Base-by-base conservation (phyloP, 306 rosid genomes). In the Rosa chinensis region DNA sequence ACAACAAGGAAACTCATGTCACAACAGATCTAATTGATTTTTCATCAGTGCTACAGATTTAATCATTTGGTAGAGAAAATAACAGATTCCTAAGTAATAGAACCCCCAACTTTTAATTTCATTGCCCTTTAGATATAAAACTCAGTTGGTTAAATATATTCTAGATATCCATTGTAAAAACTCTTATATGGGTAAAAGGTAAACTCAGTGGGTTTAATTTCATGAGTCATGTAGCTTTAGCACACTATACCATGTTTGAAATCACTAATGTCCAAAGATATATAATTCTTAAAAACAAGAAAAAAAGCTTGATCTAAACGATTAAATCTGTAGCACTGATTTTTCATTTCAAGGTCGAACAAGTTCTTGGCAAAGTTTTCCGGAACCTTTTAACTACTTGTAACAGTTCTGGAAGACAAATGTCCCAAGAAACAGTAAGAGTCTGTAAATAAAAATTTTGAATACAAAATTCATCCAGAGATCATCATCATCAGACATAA, bases 1-100 rank as follows among this genome's bases (percentile, higher is more conserved):
- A 50, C 73, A 49, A 77, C 68, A 75, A 48, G 48, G 58, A 59
- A 58, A 70, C 74, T 32, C 78, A 74, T 61, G 2, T 72, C 9
- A 35, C 44, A 48, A 48, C 7, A 12, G 8, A 28, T 48, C 43
- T 23, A 56, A 21, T 2, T 6, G 8, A 11, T 55, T 13, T 71
- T 53, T 55, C 0, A 40, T 7, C 21, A 58, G 42, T 23, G 11
- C 69, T 21, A 42, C 14, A 58, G 67, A 73, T 73, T 42, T 18
- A 35, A 72, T 35, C 42, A 42, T 40, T 73, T 5, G 64, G 35
- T 53, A 53, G 6, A 12, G 37, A 43, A 73, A 72, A 47, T 9
- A 55, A 37, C 35, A 58, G 14, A 42, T 6, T 44, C 13, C 9
- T 18, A 73, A 55, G 8, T 10, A 20, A 58, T 74, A 39, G 50